A percentile compares a stretch with the other conserved stretches of the same genome.
These are phyloP conservation scores for Chalciporus sphaerocephalus DNA, from an alignment of 768 basidiomycete genomes.

Conservation along the genomic window DNA sequence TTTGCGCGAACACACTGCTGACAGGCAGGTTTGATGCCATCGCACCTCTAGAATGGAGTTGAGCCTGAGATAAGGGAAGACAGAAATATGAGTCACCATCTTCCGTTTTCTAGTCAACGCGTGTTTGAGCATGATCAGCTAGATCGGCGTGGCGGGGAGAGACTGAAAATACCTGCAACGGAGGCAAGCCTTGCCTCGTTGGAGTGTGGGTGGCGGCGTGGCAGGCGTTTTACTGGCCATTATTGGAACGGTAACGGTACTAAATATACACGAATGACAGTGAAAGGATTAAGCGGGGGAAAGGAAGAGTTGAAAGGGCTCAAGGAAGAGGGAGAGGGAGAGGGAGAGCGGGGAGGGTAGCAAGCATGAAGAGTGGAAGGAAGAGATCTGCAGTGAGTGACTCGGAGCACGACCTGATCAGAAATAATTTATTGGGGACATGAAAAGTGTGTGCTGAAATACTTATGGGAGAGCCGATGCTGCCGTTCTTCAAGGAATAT, in stretches of 20 bases:
- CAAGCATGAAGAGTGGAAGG: slow-evolving; percentile 32
- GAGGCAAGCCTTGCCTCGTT: slow-evolving; percentile 68
- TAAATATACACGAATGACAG: slow-evolving; percentile 34
- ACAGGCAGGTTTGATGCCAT: slow-evolving; percentile 71
- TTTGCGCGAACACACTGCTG: slow-evolving; percentile 77
- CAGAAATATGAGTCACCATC: slow-evolving; percentile 43
- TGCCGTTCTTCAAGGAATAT: slow-evolving; percentile 25
- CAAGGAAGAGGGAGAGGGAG: slow-evolving; percentile 9
- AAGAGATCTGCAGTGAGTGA: too few species aligned
- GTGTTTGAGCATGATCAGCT: slow-evolving; percentile 13
- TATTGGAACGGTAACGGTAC: slow-evolving; percentile 29
- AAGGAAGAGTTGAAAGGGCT: not conserved
- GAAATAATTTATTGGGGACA: slow-evolving; percentile 30
- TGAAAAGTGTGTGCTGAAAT: slow-evolving; percentile 27
- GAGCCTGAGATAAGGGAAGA: slow-evolving; percentile 8
- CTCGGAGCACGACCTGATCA: slow-evolving; percentile 20
- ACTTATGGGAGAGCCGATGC: slow-evolving; percentile 25
- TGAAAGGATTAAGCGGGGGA: slow-evolving; percentile 11
- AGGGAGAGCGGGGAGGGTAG: slow-evolving; percentile 24
- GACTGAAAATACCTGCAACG: slow-evolving; percentile 55
- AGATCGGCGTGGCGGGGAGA: not conserved
- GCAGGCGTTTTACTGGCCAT: slow-evolving; percentile 31
- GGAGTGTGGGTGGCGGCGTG: slow-evolving; percentile 42
- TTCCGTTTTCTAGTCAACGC: slow-evolving; percentile 54
- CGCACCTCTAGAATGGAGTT: slow-evolving; percentile 56